These are phyloP conservation scores for Eucalyptus polyanthemos DNA, from an alignment of 345 rosid genomes.

Conservation along the genomic window DNA sequence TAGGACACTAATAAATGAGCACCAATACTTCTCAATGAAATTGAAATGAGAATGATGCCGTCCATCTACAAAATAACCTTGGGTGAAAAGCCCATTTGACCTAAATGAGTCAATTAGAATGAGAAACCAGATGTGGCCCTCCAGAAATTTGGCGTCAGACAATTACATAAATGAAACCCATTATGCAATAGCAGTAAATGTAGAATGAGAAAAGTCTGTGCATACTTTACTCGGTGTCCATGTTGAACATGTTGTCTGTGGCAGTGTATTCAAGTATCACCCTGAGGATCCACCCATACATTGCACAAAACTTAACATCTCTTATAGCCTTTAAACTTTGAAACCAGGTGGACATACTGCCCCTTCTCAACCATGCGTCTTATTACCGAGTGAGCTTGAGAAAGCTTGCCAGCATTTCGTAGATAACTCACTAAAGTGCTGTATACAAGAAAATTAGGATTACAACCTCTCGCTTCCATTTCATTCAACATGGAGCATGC, in stretches of 20 bases:
- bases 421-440: conserved; percentile 69
- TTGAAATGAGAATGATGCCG: neutral
- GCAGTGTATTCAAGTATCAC: neutral
- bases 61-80: neutral
- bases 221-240: neutral
- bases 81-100: neutral
- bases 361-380: conserved; percentile 65
- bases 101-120: neutral
- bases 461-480: conserved; percentile 81
- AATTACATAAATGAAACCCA: neutral
- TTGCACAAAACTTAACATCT: conserved; percentile 2
- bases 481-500: conserved; percentile 65
- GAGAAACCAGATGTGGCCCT: neutral
- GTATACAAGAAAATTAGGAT: conserved; percentile 79
- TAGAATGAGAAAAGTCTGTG: neutral
- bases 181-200: neutral
- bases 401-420: conserved; percentile 60
- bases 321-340: conserved; percentile 36
- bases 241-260: neutral
- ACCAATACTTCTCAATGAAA: neutral
- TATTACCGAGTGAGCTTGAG: conserved; percentile 60
- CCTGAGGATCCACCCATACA: neutral
- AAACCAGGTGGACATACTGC: conserved; percentile 43
- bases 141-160: neutral
- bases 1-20: neutral